Evolutionary conservation across 1,284 basidiomycete genomes (phyloP).

Genomic region (Fomitopsis betulina): DNA sequence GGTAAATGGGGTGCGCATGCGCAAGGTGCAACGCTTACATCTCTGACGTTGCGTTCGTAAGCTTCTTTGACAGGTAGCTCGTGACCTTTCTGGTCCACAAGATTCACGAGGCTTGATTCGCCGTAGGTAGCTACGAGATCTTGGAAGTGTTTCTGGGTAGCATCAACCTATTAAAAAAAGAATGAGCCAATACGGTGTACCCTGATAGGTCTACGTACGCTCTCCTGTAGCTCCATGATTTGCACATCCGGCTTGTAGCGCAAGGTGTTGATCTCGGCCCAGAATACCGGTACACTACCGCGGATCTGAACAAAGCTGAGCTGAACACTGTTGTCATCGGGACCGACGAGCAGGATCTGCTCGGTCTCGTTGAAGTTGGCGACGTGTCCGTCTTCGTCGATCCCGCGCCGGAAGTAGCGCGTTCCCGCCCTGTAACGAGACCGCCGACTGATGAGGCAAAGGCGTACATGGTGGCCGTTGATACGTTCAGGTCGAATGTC

Average conservation of each 20-base stretch:
- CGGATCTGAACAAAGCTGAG: constrained; percentile 91
- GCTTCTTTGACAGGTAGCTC: constrained; percentile 97
- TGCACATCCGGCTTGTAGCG: constrained; percentile 97
- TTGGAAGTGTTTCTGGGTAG: constrained; percentile 73
- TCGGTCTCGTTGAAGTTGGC: constrained; percentile 96
- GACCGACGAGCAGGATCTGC: constrained; percentile 76
- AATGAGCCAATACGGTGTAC: neutral
- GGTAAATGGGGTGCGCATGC: constrained; percentile 6
- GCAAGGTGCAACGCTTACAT: constrained; percentile 34
- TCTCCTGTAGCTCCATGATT: constrained; percentile 89
- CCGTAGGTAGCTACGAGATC: constrained; percentile 80
- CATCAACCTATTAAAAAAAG: constrained; percentile 51
- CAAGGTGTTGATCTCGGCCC: constrained; percentile 96
- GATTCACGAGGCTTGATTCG: constrained; percentile 80
- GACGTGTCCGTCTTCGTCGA: constrained; percentile 80
- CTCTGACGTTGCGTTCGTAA: constrained; percentile 77
- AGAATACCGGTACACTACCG: constrained; percentile 92
- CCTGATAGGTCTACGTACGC: constrained; percentile 42
- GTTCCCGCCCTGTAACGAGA: constrained; percentile 94
- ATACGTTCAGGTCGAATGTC: constrained; percentile 79
- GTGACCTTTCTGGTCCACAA: constrained; percentile 94
- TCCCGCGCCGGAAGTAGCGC: constrained; percentile 93
- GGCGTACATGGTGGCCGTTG: constrained; percentile 77
- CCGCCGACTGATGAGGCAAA: constrained; percentile 89
- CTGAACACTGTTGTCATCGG: constrained; percentile 53